These are phyloP conservation scores for Sphaerulina vaccinii DNA, from an alignment of 2,329 filamentous ascomycete species.

Conservation along the genomic window DNA sequence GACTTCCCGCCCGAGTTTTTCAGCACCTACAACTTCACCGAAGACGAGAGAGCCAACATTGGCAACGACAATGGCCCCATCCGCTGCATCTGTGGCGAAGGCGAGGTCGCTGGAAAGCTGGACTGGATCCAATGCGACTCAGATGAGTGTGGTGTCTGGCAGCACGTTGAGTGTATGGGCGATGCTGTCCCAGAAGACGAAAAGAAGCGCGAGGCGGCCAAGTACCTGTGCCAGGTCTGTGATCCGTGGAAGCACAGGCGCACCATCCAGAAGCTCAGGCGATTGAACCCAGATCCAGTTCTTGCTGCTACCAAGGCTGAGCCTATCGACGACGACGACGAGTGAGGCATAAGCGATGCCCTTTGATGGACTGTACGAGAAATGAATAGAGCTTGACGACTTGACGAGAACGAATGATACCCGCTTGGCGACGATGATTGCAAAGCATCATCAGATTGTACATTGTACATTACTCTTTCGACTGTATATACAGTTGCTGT, in stretches of 20 bases:
- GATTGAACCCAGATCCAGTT: not conserved
- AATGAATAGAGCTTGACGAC: not conserved
- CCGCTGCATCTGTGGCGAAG: constrained; percentile 33
- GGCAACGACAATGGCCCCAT: constrained; percentile 20
- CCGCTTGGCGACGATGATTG: not conserved
- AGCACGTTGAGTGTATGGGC: constrained; percentile 32
- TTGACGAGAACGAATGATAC: not conserved
- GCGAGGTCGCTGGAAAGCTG: constrained; percentile 18
- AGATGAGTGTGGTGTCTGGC: constrained; percentile 30
- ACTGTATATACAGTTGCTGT: not conserved
- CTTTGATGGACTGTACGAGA: too few species aligned
- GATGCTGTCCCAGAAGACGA: constrained; percentile 12
- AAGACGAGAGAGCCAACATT: constrained; percentile 8
- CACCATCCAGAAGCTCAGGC: constrained; percentile 21
- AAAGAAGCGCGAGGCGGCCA: constrained; percentile 5
- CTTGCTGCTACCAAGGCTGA: not conserved
- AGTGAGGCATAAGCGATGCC: not conserved
- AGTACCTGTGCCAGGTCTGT: constrained; percentile 31
- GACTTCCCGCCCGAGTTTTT: constrained; percentile 34
- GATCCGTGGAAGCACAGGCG: constrained; percentile 27
- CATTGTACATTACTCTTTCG: not conserved
- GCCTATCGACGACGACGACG: not conserved
- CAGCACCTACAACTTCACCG: constrained; percentile 23
- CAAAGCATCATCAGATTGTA: too few species aligned
- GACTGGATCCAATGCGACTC: constrained; percentile 30